Conservation (phyloP, 345 rosid species). For the Rhodamnia argentea region DNA sequence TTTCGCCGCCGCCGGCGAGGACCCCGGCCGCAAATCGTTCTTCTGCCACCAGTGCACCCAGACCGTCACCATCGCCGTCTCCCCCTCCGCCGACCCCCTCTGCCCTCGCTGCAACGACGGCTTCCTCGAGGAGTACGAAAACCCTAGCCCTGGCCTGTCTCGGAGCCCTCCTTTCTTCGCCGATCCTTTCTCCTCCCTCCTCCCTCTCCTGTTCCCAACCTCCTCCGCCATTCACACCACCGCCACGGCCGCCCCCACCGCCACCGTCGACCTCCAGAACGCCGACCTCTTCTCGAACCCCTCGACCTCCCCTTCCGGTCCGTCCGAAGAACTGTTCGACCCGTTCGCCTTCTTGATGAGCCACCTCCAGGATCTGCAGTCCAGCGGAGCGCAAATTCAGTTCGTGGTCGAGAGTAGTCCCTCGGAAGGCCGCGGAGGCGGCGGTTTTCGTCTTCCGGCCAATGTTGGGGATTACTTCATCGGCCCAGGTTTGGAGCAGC, state of each 20-base stretch:
- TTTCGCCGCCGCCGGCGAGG: constrained; percentile 14
- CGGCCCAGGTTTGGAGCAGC: constrained; percentile 38
- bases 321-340: constrained; percentile 7
- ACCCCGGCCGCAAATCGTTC: constrained; percentile 7
- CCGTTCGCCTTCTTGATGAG: constrained; percentile 23
- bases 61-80: constrained; percentile 9
- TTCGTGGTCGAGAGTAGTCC: constrained; percentile 29
- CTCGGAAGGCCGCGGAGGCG: constrained; percentile 11
- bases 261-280: constrained; percentile 5
- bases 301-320: not conserved
- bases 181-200: constrained; percentile 12
- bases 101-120: constrained; percentile 37
- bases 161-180: not conserved
- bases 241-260: not conserved
- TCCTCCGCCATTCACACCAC: constrained; percentile 9
- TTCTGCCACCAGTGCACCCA: constrained; percentile 27
- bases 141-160: constrained; percentile 13
- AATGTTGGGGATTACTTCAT: constrained; percentile 31
- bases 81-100: constrained; percentile 19
- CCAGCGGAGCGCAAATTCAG: constrained; percentile 32
- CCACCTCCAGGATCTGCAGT: constrained; percentile 19
- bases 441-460: constrained; percentile 15
- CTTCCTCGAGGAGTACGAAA: constrained; percentile 31
- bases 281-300: constrained; percentile 1
- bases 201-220: constrained; percentile 13